Evolutionary conservation across 148 eudicot genomes (phyloP), one percentile per base, ranked within the genome.

Genomic region (Cornus suecica): DNA sequence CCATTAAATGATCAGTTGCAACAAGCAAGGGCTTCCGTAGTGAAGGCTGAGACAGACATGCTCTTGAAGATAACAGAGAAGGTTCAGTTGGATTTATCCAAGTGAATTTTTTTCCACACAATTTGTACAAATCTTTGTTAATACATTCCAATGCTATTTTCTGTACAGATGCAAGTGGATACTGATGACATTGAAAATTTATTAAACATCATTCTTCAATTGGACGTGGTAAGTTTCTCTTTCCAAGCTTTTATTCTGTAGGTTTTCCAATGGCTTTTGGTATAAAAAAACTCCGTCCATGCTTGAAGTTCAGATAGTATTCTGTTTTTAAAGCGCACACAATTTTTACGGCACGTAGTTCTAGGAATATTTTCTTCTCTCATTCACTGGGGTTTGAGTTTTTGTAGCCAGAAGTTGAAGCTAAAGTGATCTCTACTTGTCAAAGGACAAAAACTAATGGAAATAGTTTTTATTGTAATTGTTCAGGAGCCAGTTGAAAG

Each of bases 1-100:
- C 94, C 93, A 48, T 70, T 95, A 52, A 95, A 95, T 87, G 99
- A 95, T 83, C 97, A 91, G 62, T 83, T 95, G 85, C 87, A 88
- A 74, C 89, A 85, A 86, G 99, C 99, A 71, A 92, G 84, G 78
- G 86, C 84, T 65, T 84, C 85, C 51, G 91, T 89, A 30, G 84
- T 87, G 16, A 88, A 90, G 80, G 97, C 99, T 28, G 99, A 95
- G 84, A 82, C 84, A 37, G 97, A 91, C 79, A 91, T 95, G 83
- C 94, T 95, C 76, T 83, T 87, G 32, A 86, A 88, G 78, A 86
- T 95, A 85, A 83, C 97, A 80, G 84, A 85, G 72, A 92, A 92
- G 99, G 99, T 95, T 82, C 66, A 65, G 41, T 51, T 41, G 16
- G 63, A 26, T 69, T 80, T 77, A 2, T 67, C 70, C 65, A 72